Base-by-base conservation (phyloP, 495 filamentous ascomycete species). In the Neurospora cerealis region DNA sequence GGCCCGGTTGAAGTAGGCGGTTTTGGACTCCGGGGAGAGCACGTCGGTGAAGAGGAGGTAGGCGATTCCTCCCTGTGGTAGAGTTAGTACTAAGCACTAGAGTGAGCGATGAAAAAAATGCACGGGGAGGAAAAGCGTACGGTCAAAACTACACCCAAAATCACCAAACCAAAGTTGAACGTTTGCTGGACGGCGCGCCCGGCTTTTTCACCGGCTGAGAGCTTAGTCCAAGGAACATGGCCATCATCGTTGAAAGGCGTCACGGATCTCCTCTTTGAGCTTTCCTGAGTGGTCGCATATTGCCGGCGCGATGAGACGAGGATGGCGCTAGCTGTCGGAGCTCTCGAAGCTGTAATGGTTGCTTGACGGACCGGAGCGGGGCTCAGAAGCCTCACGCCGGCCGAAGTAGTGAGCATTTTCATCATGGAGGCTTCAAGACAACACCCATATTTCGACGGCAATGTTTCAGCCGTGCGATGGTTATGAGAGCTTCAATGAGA, bases 161-260 rank as follows among this genome's bases (percentile, higher is more conserved):
- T 71, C 3, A 98, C 88, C 44, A 97, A 81, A 72, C 90, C 85
- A 39, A 97, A 89, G 84, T 97, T 98, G 81, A 96, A 90, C 15
- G 92, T 90, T 77, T 98, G 96, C 80, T 97, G 95, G 13, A 93
- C 93, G 34, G 95, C 92, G 54, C 96, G 89, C 70, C 90, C 91
- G 8, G 90, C 90, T 80, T 98, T 98, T 81, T 98, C 95, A 69
- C 84, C 79, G 0, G 83, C 80, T 15, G 89, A 92, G 40, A 99
- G 87, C 37, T 95, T 86, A 0, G 84, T 82, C 96, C 96, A 98
- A 48, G 88, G 87, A 13, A 95, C 90, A 77, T 89, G 86, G 15
- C 93, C 93, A 81, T 93, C 89, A 75, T 97, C 94, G 75, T 92
- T 95, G 76, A 92, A 86, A 1, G 95, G 88, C 4, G 93, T 95